Evolutionary conservation across 768 basidiomycete genomes (phyloP).

Genomic region (Mycena metata): DNA sequence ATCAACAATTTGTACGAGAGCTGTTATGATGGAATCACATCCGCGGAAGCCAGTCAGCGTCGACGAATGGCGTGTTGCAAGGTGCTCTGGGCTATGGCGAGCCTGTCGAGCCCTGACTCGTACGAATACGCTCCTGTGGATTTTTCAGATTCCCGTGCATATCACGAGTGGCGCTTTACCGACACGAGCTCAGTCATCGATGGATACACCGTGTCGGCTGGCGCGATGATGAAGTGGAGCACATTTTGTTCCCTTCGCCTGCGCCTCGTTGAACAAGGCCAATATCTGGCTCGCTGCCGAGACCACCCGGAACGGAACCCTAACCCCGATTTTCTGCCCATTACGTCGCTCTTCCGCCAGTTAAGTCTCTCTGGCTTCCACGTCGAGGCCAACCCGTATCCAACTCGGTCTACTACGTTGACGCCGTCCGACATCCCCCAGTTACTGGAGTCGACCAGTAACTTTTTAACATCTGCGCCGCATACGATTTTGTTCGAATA

Average conservation of each 20-base stretch:
- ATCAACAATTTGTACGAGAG: neutral
- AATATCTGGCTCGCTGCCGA: no score
- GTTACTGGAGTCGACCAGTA: neutral
- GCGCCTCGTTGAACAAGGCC: no score
- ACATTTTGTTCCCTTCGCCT: neutral
- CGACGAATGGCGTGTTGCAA: neutral
- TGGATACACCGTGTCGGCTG: neutral
- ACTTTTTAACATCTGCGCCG: neutral
- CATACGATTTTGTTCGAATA: neutral
- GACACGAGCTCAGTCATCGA: no score
- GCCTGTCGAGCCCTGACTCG: neutral
- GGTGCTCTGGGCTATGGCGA: neutral
- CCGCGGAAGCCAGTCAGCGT: neutral
- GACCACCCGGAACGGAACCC: no score
- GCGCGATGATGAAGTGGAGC: slow-evolving; percentile 1
- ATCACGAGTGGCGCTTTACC: neutral
- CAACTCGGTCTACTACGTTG: no score
- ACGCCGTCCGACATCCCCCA: neutral
- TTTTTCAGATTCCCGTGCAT: neutral
- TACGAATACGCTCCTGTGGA: neutral
- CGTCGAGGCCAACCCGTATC: no score
- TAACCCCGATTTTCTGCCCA: no score
- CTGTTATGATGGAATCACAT: neutral
- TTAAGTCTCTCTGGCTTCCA: no score
- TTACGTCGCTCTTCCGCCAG: no score